Conservation (phyloP, 164 flowering plant genomes). For the Chimonanthus praecox region DNA sequence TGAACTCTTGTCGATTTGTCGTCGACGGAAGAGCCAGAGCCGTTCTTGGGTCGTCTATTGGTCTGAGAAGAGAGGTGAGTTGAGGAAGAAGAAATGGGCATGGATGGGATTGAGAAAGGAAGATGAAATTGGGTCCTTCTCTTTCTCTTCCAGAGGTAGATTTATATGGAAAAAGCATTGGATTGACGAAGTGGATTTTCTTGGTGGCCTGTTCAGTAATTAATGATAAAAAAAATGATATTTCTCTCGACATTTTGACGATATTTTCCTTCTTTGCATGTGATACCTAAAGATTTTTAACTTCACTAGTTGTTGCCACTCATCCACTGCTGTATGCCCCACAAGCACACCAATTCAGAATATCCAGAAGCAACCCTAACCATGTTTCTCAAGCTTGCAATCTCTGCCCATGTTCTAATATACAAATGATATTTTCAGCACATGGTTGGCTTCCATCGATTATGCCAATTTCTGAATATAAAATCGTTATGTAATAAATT, state of each 20-base stretch:
- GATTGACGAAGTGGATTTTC: constrained; percentile 6
- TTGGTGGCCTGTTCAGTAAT: constrained; percentile 6
- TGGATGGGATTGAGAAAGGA: constrained; percentile 6
- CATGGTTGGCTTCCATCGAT: too few species aligned
- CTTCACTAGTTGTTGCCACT: background rate
- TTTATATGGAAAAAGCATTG: constrained; percentile 5
- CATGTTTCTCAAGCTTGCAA: too few species aligned
- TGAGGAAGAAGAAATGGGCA: constrained; percentile 12
- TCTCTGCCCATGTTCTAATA: too few species aligned
- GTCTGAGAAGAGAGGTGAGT: constrained; percentile 11
- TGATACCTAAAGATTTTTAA: background rate
- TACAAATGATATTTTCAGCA: too few species aligned
- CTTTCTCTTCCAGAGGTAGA: constrained; percentile 5
- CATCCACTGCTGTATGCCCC: background rate
- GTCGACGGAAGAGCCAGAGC: background rate
- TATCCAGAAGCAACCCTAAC: too few species aligned
- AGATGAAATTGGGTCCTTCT: background rate
- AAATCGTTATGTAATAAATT: too few species aligned
- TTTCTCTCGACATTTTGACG: constrained; percentile 6
- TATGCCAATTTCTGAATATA: too few species aligned
- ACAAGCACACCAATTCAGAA: too few species aligned
- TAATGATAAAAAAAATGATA: constrained; percentile 2
- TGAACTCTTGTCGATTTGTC: background rate
- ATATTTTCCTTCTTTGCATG: background rate
- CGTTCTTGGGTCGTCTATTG: constrained; percentile 8